Percentiles rank a stretch among this genome's conserved stretches.
Evolutionary conservation across 2,329 filamentous ascomycete species (phyloP).

Genomic region (Colletotrichum chlorophyti): DNA sequence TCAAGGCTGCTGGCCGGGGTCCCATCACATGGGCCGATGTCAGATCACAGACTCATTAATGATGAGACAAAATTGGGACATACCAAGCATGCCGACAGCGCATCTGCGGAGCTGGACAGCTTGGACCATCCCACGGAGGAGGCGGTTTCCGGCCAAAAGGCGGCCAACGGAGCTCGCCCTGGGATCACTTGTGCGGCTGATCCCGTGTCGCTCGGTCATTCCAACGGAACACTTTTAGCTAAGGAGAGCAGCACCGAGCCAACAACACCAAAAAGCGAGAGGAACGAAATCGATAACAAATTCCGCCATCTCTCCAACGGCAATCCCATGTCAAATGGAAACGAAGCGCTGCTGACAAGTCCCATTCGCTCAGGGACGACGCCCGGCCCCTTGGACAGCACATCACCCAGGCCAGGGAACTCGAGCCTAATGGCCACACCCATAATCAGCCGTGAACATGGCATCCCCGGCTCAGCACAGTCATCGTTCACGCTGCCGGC

Average conservation of each 20-base stretch:
- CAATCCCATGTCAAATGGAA: neutral
- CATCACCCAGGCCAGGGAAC: slow-evolving; percentile 20
- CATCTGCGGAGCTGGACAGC: neutral
- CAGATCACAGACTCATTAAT: neutral
- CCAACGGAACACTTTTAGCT: neutral
- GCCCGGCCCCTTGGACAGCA: slow-evolving; percentile 5
- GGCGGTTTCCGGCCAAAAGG: neutral
- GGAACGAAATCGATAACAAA: neutral
- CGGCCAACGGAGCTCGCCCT: neutral
- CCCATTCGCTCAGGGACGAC: neutral
- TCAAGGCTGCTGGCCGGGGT: neutral
- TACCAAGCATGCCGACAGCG: neutral
- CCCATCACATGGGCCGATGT: neutral
- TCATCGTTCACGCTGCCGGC: slow-evolving; percentile 39
- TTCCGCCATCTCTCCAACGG: neutral
- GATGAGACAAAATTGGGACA: neutral
- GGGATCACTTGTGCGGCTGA: neutral
- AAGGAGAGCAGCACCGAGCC: neutral
- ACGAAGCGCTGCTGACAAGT: neutral
- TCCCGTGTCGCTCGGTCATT: neutral
- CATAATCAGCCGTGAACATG: slow-evolving; percentile 25
- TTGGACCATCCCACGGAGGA: neutral
- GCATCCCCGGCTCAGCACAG: slow-evolving; percentile 24
- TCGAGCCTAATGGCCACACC: slow-evolving; percentile 27
- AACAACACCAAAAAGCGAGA: slow-evolving; percentile 10